Evolutionary conservation across 2,329 filamentous ascomycete species (phyloP), one percentile per base, ranked within the genome.

Genomic region (Trichoderma koningiopsis): DNA sequence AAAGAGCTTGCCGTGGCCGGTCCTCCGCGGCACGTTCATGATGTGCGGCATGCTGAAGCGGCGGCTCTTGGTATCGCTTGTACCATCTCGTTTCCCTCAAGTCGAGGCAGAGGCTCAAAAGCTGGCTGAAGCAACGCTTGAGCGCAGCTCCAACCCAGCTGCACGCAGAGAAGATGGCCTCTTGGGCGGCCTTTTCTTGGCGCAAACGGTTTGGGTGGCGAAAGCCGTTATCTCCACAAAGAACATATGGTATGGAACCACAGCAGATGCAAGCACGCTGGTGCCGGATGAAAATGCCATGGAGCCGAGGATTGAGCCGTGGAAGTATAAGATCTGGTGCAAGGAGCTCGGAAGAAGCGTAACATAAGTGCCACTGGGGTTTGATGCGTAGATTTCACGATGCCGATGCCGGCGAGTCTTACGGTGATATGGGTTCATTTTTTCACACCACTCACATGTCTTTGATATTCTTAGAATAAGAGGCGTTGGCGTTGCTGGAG

Each of bases 141-240:
- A 31, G 16, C 22, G 40, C 22, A 40, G 37, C 37, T 4, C 31
- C 31, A 31, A 63, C 16, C 8, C 14, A 14, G 31, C 8, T 29
- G 29, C 33, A 8, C 16, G 31, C 22, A 40, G 29, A 31, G 47
- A 40, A 27, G 33, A 63, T n/a, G 47, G 29, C 31, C 61, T 55
- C 55, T 16, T 31, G 8, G 31, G 61, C 11, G 61, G 61, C 24
- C 61, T 63, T 4, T 63, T 63, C 22, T n/a, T 55, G 31, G 61
- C 47, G 31, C 61, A 63, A 55, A 63, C 61, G 10, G 33, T 63
- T 22, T 63, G 61, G 61, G 61, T 63, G 22, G 61, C 61, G 22
- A n/a, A 33, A 19, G 61, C 61, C 27, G 14, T 63, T 16, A n/a
- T 63, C 11, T 40, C 37, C 16, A 55, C 61, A 7, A 55, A 55